phyloP scores from a whole-genome alignment of 2,329 filamentous ascomycete genomes.

The Dendryphion nanum region DNA sequence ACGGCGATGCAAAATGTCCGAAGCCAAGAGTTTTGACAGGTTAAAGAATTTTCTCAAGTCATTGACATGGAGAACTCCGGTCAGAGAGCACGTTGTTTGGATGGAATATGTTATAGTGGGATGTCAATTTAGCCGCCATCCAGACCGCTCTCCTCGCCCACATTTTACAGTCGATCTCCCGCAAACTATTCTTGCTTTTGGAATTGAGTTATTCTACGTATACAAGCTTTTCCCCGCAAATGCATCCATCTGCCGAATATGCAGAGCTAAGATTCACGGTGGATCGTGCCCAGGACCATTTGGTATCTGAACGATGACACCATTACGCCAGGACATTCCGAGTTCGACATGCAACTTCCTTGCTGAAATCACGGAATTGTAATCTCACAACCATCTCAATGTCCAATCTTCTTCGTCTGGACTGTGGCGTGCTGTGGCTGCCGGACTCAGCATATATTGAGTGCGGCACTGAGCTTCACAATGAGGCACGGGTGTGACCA shows the following conservation, averaged over 20 bases:
- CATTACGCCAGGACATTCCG: too few relatives aligned
- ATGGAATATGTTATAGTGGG: slow-evolving; percentile 16
- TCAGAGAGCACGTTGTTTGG: slow-evolving; percentile 6
- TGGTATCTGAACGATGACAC: too few relatives aligned
- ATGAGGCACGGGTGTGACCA: slow-evolving; percentile 18
- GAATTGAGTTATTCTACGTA: slow-evolving; percentile 10
- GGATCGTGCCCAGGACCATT: too few relatives aligned
- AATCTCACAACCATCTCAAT: too few relatives aligned
- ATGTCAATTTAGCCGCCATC: slow-evolving; percentile 25
- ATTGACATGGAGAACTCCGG: slow-evolving; percentile 1
- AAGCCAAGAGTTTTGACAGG: slow-evolving; percentile 3
- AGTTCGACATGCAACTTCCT: too few relatives aligned
- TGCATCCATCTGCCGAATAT: slow-evolving; percentile 28
- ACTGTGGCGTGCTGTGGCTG: slow-evolving; percentile 9
- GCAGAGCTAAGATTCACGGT: slow-evolving; percentile 10
- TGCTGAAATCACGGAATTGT: too few relatives aligned
- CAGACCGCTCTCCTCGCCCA: slow-evolving; percentile 17
- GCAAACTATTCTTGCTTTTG: slow-evolving; percentile 10
- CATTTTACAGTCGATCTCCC: slow-evolving; percentile 15
- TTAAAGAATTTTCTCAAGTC: slow-evolving; percentile 7
- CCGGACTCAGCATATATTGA: slow-evolving; percentile 6
- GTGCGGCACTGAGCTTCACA: slow-evolving; percentile 12
- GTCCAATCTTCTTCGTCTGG: too few relatives aligned
- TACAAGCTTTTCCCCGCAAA: slow-evolving; percentile 32
- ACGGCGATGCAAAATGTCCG: slow-evolving; percentile 10